Percentiles rank a stretch among this genome's conserved stretches.
These are phyloP conservation scores for Lactarius trivialis DNA, from an alignment of 768 basidiomycete genomes.

Conservation along the genomic window DNA sequence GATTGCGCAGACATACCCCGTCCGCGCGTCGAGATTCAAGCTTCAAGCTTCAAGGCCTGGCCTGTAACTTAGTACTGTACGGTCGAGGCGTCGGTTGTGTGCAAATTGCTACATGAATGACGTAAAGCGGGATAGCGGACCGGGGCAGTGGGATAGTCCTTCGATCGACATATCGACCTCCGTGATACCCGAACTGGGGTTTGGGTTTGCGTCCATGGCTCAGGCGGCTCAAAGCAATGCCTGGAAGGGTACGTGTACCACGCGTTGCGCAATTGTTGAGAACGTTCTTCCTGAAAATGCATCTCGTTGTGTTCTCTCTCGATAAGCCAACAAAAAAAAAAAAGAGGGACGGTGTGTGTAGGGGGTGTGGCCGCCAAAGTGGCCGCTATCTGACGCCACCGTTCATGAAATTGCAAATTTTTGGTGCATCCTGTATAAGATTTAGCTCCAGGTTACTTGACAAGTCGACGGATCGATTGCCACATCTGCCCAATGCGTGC, in stretches of 20 bases:
- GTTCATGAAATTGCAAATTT: not conserved
- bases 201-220: too few species aligned
- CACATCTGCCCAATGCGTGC: not conserved
- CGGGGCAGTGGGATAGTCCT: not conserved
- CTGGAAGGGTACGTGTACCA: not conserved
- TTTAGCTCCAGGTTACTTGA: not conserved
- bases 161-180: too few species aligned
- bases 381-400: not conserved
- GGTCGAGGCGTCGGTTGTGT: not conserved
- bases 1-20: too few species aligned
- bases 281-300: not conserved
- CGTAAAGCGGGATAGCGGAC: not conserved
- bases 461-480: not conserved
- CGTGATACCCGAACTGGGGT: not conserved
- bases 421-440: not conserved
- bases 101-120: not conserved
- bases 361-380: too few species aligned
- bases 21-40: too few species aligned
- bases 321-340: not conserved
- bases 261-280: not conserved
- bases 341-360: not conserved
- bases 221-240: not conserved
- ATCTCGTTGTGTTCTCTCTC: not conserved
- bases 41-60: not conserved
- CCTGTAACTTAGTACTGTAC: too few species aligned